Conservation (phyloP, 805 yeast genomes). For the Candida anglica region DNA sequence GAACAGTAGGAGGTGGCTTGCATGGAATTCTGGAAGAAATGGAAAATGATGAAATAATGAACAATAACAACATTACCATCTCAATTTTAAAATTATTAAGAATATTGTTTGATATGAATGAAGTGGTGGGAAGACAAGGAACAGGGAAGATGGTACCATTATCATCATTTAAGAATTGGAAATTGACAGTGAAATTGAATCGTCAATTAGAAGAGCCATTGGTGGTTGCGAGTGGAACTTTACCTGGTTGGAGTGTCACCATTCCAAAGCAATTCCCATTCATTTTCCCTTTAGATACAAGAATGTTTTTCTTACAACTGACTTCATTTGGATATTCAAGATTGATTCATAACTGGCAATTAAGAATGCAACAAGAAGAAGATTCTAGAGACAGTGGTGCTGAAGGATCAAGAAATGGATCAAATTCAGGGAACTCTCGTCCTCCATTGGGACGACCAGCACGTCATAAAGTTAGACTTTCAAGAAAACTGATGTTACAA, state of each 20-base stretch:
- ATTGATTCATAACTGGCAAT: constrained; percentile 73
- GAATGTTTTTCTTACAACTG: constrained; percentile 73
- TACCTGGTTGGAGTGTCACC: constrained; percentile 81
- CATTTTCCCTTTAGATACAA: constrained; percentile 76
- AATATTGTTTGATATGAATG: constrained; percentile 39
- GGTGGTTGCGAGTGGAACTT: constrained; percentile 77
- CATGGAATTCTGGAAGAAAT: constrained; percentile 11
- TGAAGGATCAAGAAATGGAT: constrained; percentile 10
- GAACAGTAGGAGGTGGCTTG: background rate
- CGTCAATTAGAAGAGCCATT: constrained; percentile 88
- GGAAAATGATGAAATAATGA: constrained; percentile 22
- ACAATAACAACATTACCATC: constrained; percentile 25
- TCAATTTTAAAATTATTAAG: constrained; percentile 47
- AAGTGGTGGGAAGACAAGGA: constrained; percentile 6
- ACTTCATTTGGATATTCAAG: constrained; percentile 91
- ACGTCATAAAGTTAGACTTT: constrained; percentile 74
- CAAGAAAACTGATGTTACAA: constrained; percentile 64
- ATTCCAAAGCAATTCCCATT: constrained; percentile 76
- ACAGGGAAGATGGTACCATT: constrained; percentile 13
- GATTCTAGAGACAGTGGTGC: constrained; percentile 7
- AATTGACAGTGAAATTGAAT: constrained; percentile 79
- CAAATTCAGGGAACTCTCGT: constrained; percentile 7
- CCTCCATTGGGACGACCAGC: constrained; percentile 70
- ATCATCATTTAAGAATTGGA: constrained; percentile 60
- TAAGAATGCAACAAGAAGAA: constrained; percentile 35